Percentiles rank a stretch among this genome's conserved stretches.
phyloP scores from a whole-genome alignment of 2,329 filamentous ascomycete species.

The Pseudocercospora cruenta region DNA sequence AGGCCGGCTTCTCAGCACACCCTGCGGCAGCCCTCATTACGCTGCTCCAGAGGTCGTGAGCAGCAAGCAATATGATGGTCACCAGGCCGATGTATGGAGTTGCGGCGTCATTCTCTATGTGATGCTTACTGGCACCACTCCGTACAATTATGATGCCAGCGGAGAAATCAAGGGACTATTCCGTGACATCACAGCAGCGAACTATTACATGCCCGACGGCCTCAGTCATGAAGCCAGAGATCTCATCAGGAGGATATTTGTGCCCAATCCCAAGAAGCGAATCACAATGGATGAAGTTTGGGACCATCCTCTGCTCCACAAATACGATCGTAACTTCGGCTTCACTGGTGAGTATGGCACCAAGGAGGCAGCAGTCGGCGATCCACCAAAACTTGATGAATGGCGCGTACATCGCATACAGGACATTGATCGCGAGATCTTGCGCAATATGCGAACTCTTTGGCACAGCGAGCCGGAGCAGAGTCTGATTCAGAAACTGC shows the following conservation, averaged over 20 bases:
- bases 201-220: slow-evolving; percentile 50
- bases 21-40: slow-evolving; percentile 96
- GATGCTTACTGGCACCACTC: slow-evolving; percentile 79
- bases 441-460: slow-evolving; percentile 83
- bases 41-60: slow-evolving; percentile 89
- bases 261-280: slow-evolving; percentile 75
- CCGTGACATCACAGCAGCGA: slow-evolving; percentile 56
- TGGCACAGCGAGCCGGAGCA: slow-evolving; percentile 86
- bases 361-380: slow-evolving; percentile 54
- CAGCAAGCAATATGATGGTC: slow-evolving; percentile 76
- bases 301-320: slow-evolving; percentile 81
- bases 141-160: slow-evolving; percentile 71
- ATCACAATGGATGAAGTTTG: slow-evolving; percentile 83
- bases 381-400: slow-evolving; percentile 61
- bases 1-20: slow-evolving; percentile 78
- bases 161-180: slow-evolving; percentile 66
- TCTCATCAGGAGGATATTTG: slow-evolving; percentile 77
- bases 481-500: slow-evolving; percentile 69
- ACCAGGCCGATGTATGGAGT: slow-evolving; percentile 92
- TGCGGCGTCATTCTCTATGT: slow-evolving; percentile 88
- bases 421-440: slow-evolving; percentile 77
- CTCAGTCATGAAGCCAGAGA: slow-evolving; percentile 72
- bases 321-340: slow-evolving; percentile 74
- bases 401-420: slow-evolving; percentile 64
- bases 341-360: slow-evolving; percentile 61